Base-by-base conservation (phyloP, 768 basidiomycete genomes). In the Amylocystis lapponica region DNA sequence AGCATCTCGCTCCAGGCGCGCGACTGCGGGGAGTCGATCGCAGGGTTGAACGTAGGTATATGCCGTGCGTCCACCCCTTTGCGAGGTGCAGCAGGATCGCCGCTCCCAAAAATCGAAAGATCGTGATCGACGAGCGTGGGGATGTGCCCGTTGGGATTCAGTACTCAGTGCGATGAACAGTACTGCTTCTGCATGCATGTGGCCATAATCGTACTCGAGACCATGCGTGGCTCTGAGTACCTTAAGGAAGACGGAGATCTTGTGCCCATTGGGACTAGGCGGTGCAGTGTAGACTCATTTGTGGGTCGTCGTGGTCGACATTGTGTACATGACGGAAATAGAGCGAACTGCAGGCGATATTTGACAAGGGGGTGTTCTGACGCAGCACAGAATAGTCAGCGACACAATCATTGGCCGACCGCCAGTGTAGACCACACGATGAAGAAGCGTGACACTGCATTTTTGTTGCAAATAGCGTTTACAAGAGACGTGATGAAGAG, bases 11-110 rank as follows among this genome's bases (percentile, higher is more conserved):
- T 83, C 51, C 81, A 76, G 19, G 80, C 71, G 32, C 84, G 69
- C 14, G 76, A 69, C 3, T 72, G 61, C 17, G 57, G 68, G 17
- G 52, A 58, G n/a, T n/a, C n/a, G n/a, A n/a, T n/a, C n/a, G n/a
- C n/a, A 1, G 71, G 64, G 50, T 82, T 72, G 62, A 83, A 88
- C 56, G 67, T 73, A 56, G 91, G 83, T 51, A 75, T 70, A 57
- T 69, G 62, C 21, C 81, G 74, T 48, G 70, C 77, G 61, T 94
- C 91, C 85, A 92, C 55, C 84, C 78, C 58, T 86, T 81, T 17
- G 68, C 73, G 39, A 94, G 76, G 58, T 87, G 92, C 14, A 91
- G 66, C 42, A 91, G 63, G 45, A 94, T 91, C n/a, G 89, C 87
- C 3, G 81, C 74, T 79, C 58, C 89, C 86, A 51, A 86, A 88